A percentile compares a stretch with the other conserved stretches of the same genome.
These are phyloP conservation scores for Urochloa ruziziensis DNA, from an alignment of 176 grass and related monocot genomes.

Conservation along the genomic window DNA sequence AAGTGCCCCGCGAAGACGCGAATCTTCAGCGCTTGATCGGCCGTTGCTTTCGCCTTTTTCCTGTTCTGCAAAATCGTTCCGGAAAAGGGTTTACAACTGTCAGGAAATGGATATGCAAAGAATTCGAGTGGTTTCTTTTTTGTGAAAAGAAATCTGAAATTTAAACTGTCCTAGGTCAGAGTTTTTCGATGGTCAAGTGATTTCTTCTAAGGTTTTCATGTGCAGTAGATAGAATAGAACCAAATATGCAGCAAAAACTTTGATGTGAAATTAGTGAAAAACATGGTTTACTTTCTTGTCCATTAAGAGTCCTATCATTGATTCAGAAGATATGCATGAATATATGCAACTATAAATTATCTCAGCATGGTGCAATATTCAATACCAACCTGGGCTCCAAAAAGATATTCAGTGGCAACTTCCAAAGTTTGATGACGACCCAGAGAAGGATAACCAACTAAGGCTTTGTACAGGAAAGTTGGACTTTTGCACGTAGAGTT, in stretches of 20 bases:
- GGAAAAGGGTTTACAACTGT: not conserved
- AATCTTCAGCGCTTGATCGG: conserved; percentile 29
- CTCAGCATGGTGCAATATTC: conserved; percentile 31
- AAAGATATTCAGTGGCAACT: conserved; percentile 21
- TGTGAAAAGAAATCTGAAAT: not conserved
- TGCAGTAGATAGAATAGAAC: not conserved
- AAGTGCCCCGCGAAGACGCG: conserved; percentile 30
- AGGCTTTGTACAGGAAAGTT: conserved; percentile 39
- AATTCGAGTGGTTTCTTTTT: not conserved
- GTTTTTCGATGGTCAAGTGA: not conserved
- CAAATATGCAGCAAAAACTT: not conserved
- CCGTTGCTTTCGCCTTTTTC: conserved; percentile 37
- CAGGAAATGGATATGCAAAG: not conserved
- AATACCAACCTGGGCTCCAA: conserved; percentile 16
- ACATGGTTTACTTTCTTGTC: conserved; percentile 16
- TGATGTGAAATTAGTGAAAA: not conserved
- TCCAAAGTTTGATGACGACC: conserved; percentile 35
- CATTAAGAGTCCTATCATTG: not conserved
- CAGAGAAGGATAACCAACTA: conserved; percentile 12
- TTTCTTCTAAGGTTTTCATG: not conserved
- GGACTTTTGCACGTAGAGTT: conserved; percentile 39
- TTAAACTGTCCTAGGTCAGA: not conserved
- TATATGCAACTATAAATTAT: conserved; percentile 10
- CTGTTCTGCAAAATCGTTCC: not conserved
- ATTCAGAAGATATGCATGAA: conserved; percentile 28